These are phyloP conservation scores for Pontederia crassipes DNA, from an alignment of 176 grass and related monocot species.

Conservation along the genomic window DNA sequence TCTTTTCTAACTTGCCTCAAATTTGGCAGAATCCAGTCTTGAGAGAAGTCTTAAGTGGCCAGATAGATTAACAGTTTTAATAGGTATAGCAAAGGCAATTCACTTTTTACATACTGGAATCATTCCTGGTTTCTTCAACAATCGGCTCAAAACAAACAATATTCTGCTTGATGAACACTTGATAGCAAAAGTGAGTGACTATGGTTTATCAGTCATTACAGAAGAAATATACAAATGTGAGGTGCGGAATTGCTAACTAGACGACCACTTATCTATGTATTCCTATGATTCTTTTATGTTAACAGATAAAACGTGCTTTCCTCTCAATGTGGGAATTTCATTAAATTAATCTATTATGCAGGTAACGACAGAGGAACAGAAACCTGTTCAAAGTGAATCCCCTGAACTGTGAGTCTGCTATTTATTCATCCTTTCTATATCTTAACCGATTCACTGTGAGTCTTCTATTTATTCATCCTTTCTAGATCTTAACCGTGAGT, in stretches of 20 bases:
- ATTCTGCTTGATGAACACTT: constrained; percentile 85
- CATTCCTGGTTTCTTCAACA: constrained; percentile 94
- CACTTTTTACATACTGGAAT: constrained; percentile 96
- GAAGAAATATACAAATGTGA: constrained; percentile 85
- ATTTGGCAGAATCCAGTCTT: constrained; percentile 40
- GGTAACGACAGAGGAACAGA: constrained; percentile 42
- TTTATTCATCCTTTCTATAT: neutral
- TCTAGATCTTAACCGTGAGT: neutral
- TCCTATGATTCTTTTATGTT: neutral
- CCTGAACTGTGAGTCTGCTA: constrained; percentile 43
- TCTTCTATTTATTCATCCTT: neutral
- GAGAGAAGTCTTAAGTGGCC: constrained; percentile 74
- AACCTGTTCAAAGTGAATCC: constrained; percentile 27
- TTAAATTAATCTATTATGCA: constrained; percentile 13
- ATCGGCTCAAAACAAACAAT: constrained; percentile 58
- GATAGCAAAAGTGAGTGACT: constrained; percentile 78
- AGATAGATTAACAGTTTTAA: constrained; percentile 61
- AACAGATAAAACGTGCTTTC: too few relatives aligned
- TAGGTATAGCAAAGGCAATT: constrained; percentile 77
- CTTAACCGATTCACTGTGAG: constrained; percentile 35
- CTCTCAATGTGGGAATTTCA: too few relatives aligned
- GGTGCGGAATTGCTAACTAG: constrained; percentile 25
- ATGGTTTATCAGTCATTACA: constrained; percentile 81
- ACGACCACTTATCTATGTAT: too few relatives aligned
- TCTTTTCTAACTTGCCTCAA: constrained; percentile 11